Base-by-base conservation (phyloP, 495 filamentous ascomycete genomes). In the Choiromyces venosus region DNA sequence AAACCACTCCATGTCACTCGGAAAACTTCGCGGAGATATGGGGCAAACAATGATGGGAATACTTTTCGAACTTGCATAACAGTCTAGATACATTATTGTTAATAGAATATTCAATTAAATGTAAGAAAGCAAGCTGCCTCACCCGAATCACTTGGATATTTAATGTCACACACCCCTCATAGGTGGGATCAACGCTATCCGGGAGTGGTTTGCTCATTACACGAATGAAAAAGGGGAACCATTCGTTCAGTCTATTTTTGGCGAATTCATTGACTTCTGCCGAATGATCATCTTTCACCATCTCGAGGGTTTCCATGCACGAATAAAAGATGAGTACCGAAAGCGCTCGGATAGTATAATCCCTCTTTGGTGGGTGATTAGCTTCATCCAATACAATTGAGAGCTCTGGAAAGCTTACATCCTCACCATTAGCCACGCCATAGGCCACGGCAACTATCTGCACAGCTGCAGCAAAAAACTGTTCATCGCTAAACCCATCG, bases 281-380 rank as follows among this genome's bases (percentile, higher is more conserved):
- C 79, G 92, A 91, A 82, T 97, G 91, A 73, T 93, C 92, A 73
- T 97, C 93, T 84, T 96, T 89, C 72, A 98, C 91, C 86, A 96
- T 94, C 82, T 97, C 93, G 85, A 99, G 87, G 69, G 93, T 93
- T 82, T 98, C 93, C 80, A 98, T 94, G 82, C 92, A 96, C 36
- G 89, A 88, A 33, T 91, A 87, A 85, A 98, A 97, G 52, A 97
- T 91, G 33, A 90, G 89, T 16, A 97, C 89, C 25, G 96, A 92
- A 77, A 98, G 83, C 52, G 92, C 91, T 37, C 95, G 88, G 67
- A 96, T 84, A 36, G 87, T 88, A 21, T 89, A 86, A 74, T 91
- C 93, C 79, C 92, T 90, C 40, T 77, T 66, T 35, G 7, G 12
- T n/a, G 36, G 4, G 21, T 29, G 29, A 25, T 73, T 42, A 73